Conservation (phyloP, 305 asterid species). For the Vinca major region DNA sequence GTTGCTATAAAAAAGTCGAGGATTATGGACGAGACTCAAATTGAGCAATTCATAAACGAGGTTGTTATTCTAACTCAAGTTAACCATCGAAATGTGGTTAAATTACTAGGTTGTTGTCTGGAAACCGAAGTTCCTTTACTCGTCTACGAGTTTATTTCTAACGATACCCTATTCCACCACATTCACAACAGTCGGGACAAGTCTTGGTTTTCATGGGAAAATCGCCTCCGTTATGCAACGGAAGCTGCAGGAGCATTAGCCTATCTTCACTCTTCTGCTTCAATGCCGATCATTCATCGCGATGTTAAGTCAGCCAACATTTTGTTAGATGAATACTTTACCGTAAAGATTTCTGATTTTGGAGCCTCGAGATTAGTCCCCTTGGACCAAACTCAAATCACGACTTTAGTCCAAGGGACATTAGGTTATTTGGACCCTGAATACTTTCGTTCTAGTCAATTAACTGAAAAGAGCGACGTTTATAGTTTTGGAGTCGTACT, state of each 20-base stretch:
- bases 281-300: conserved; percentile 38
- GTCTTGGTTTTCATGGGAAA: conserved; percentile 47
- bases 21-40: conserved; percentile 32
- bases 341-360: conserved; percentile 45
- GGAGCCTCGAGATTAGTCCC: conserved; percentile 50
- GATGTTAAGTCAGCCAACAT: conserved; percentile 47
- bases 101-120: conserved; percentile 39
- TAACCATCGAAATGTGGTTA: conserved; percentile 45
- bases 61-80: conserved; percentile 43
- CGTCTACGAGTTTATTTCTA: conserved; percentile 38
- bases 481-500: conserved; percentile 55
- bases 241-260: conserved; percentile 39
- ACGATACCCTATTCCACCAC: conserved; percentile 32
- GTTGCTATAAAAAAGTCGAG: conserved; percentile 47
- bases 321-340: conserved; percentile 28
- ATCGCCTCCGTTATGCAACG: conserved; percentile 31
- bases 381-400: conserved; percentile 37
- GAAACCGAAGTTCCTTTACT: conserved; percentile 43
- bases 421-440: conserved; percentile 53
- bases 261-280: conserved; percentile 40
- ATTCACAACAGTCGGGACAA: conserved; percentile 22
- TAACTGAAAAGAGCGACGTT: conserved; percentile 50
- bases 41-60: conserved; percentile 44
- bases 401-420: conserved; percentile 46
- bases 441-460: conserved; percentile 38